Percentiles rank a stretch among this genome's conserved stretches.
These are phyloP conservation scores for Echites panduratus DNA, from an alignment of 257 asterid genomes.

Conservation along the genomic window DNA sequence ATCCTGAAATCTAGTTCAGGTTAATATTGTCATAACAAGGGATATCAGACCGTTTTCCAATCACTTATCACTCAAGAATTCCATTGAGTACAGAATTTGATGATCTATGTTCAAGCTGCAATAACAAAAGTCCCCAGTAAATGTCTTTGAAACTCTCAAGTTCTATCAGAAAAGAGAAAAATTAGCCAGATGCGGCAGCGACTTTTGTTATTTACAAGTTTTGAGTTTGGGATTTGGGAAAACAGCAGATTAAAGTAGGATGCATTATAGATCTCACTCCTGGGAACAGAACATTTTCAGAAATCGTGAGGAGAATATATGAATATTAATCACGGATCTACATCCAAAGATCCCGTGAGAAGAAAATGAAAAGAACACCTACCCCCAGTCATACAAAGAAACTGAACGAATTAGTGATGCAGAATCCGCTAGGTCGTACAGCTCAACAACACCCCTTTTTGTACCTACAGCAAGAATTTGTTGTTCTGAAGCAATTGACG, in stretches of 20 bases:
- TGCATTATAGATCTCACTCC: neutral
- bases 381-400: conserved; percentile 97
- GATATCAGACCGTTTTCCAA: neutral
- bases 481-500: conserved; percentile 87
- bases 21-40: neutral
- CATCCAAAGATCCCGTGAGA: conserved; percentile 19
- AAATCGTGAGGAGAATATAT: neutral
- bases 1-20: neutral
- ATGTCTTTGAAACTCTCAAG: neutral
- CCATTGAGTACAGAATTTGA: neutral
- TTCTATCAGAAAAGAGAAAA: neutral
- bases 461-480: conserved; percentile 98
- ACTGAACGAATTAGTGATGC: conserved; percentile 71
- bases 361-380: conserved; percentile 24
- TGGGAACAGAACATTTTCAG: neutral
- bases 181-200: neutral
- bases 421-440: conserved; percentile 85
- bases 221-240: neutral
- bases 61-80: neutral
- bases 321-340: conserved; percentile 10
- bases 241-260: neutral
- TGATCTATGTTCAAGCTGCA: neutral
- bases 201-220: neutral
- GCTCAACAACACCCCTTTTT: conserved; percentile 71
- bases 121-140: neutral